These are phyloP conservation scores for Tricharina praecox DNA, from an alignment of 495 filamentous ascomycete species.

Conservation along the genomic window DNA sequence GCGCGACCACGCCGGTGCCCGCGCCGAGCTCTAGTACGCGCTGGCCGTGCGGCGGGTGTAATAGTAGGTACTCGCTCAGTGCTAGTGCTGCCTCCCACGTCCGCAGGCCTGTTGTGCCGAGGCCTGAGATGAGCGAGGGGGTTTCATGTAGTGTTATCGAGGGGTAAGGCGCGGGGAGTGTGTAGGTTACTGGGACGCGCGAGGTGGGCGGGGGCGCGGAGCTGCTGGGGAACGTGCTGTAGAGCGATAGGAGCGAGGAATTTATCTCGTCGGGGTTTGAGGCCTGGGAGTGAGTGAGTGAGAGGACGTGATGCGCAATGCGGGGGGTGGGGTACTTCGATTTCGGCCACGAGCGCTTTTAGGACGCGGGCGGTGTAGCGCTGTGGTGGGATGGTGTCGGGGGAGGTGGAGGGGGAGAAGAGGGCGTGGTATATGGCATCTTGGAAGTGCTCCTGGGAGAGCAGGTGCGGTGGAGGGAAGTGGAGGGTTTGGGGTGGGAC, in stretches of 20 bases:
- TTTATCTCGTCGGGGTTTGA: slow-evolving; percentile 12
- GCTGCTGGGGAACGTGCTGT: slow-evolving; percentile 13
- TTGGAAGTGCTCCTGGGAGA: slow-evolving; percentile 14
- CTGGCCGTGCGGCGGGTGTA: slow-evolving; percentile 35
- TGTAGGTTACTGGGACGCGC: slow-evolving; percentile 18
- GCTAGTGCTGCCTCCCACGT: slow-evolving; percentile 94
- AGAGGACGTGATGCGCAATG: not conserved
- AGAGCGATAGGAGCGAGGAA: slow-evolving; percentile 11
- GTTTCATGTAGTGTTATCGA: slow-evolving; percentile 51
- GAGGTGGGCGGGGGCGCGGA: slow-evolving; percentile 2
- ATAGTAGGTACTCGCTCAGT: slow-evolving; percentile 38
- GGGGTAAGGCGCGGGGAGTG: slow-evolving; percentile 11
- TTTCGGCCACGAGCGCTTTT: slow-evolving; percentile 7
- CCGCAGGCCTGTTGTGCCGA: slow-evolving; percentile 67
- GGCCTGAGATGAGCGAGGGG: slow-evolving; percentile 50
- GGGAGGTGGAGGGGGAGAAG: slow-evolving; percentile 11
- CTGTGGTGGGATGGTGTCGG: slow-evolving; percentile 10
- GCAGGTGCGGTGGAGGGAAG: slow-evolving; percentile 10
- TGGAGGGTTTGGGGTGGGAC: slow-evolving; percentile 12
- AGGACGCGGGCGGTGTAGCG: slow-evolving; percentile 17
- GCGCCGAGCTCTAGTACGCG: slow-evolving; percentile 72
- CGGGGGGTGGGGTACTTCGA: slow-evolving; percentile 8
- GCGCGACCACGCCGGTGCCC: slow-evolving; percentile 70
- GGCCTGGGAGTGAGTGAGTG: slow-evolving; percentile 1
- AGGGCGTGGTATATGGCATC: too few species aligned